A percentile compares a stretch with the other conserved stretches of the same genome.
Evolutionary conservation across 2,329 filamentous ascomycete species (phyloP).

Genomic region (Aureobasidium sp.): DNA sequence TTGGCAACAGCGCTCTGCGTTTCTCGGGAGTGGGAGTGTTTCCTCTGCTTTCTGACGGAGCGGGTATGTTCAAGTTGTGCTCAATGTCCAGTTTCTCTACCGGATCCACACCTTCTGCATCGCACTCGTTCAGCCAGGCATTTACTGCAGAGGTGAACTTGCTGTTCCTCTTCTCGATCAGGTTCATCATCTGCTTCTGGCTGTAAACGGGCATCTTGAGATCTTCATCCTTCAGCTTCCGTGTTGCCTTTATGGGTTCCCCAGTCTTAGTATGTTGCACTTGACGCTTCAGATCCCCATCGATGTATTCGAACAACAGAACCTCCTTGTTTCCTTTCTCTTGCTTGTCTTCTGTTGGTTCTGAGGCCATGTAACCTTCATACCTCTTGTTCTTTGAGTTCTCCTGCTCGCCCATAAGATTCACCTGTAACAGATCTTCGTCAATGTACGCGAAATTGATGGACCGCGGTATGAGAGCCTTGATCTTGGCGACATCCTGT

Average conservation of each 20-base stretch:
- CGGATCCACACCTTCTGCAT: slow-evolving; percentile 57
- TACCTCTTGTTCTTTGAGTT: slow-evolving; percentile 48
- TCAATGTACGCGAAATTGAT: slow-evolving; percentile 84
- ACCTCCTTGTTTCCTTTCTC: slow-evolving; percentile 52
- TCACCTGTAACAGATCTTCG: slow-evolving; percentile 72
- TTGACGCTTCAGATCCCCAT: slow-evolving; percentile 81
- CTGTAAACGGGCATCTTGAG: slow-evolving; percentile 88
- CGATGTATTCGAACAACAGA: slow-evolving; percentile 84
- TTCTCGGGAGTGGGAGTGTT: slow-evolving; percentile 35
- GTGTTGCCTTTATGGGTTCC: slow-evolving; percentile 59
- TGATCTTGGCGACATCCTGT: slow-evolving; percentile 76
- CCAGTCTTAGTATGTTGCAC: slow-evolving; percentile 66
- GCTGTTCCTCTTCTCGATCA: slow-evolving; percentile 83
- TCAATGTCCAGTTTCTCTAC: slow-evolving; percentile 56
- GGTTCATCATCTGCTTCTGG: slow-evolving; percentile 79
- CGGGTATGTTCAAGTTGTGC: slow-evolving; percentile 56
- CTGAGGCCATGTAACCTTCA: slow-evolving; percentile 33
- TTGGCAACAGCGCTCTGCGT: slow-evolving; percentile 47
- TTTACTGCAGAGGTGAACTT: slow-evolving; percentile 76
- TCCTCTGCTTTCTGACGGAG: slow-evolving; percentile 42
- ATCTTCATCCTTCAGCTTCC: slow-evolving; percentile 66
- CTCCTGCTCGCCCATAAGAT: slow-evolving; percentile 63
- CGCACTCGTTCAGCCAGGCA: slow-evolving; percentile 67
- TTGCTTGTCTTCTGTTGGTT: slow-evolving; percentile 30
- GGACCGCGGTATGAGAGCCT: slow-evolving; percentile 65